Conservation (phyloP, 129 eudicot species). For the Flaveria robusta region DNA sequence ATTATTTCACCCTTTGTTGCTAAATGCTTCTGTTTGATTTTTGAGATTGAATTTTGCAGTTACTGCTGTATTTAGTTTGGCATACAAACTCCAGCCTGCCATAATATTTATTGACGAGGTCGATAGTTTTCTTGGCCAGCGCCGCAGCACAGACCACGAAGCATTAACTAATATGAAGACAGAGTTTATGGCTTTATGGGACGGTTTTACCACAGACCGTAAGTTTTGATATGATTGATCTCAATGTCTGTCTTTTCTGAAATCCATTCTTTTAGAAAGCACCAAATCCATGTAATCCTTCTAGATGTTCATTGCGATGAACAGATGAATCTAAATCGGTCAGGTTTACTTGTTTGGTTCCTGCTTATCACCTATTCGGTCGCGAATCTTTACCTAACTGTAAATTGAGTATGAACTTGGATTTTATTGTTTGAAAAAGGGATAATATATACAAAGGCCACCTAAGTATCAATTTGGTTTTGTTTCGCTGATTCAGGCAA, state of each 20-base stretch:
- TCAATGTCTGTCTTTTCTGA: neutral
- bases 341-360: neutral
- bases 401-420: neutral
- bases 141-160: conserved; percentile 78
- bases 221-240: conserved; percentile 23
- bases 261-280: neutral
- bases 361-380: neutral
- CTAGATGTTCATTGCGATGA: neutral
- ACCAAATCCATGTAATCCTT: neutral
- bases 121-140: conserved; percentile 94
- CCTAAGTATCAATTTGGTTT: neutral
- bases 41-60: conserved; percentile 78
- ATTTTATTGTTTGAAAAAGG: neutral
- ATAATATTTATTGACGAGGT: conserved; percentile 94
- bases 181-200: conserved; percentile 94
- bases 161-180: conserved; percentile 88
- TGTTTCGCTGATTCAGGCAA: neutral
- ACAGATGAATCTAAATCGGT: too few relatives aligned
- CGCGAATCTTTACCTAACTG: too few relatives aligned
- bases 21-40: neutral
- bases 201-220: conserved; percentile 96
- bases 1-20: neutral
- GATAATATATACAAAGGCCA: neutral
- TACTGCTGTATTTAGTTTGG: conserved; percentile 88
- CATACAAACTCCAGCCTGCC: conserved; percentile 90